Percentiles rank a stretch among this genome's conserved stretches.
phyloP scores from a whole-genome alignment of 106 monocot genomes.

The Ottelia alismoides region DNA sequence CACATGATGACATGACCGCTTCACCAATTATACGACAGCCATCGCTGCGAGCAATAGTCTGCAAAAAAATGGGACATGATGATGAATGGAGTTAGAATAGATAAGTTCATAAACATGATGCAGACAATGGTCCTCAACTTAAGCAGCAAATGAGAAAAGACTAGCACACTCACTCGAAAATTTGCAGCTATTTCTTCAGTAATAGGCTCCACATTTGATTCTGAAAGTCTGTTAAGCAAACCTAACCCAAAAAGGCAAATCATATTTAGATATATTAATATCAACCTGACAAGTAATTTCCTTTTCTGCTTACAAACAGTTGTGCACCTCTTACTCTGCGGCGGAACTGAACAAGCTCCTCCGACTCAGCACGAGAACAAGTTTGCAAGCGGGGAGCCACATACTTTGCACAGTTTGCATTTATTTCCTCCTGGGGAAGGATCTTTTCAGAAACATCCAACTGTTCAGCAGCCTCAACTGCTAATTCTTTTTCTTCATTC shows the following conservation, averaged over 20 bases:
- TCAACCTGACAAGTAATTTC: background rate
- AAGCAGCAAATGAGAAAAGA: too few relatives aligned
- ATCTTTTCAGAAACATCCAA: background rate
- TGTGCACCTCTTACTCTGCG: conserved; percentile 66
- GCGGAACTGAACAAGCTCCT: conserved; percentile 51
- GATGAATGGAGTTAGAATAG: too few relatives aligned
- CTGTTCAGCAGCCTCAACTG: background rate
- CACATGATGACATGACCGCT: too few relatives aligned
- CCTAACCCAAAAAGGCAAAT: conserved; percentile 36
- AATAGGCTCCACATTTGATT: conserved; percentile 74
- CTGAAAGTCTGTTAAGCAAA: conserved; percentile 58
- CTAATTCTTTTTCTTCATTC: background rate
- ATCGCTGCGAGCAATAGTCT: too few relatives aligned
- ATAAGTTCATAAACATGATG: too few relatives aligned
- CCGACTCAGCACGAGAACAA: conserved; percentile 34
- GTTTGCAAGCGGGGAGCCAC: conserved; percentile 55
- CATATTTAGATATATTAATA: background rate
- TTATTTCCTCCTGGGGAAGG: background rate
- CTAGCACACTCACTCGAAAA: conserved; percentile 38
- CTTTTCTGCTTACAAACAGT: background rate
- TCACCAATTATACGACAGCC: too few relatives aligned
- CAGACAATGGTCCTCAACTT: too few relatives aligned
- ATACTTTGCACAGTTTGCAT: conserved; percentile 24
- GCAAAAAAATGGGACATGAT: background rate
- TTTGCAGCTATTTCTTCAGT: conserved; percentile 55